Evolutionary conservation across 208 protist species (phyloP).

Genomic region (Hexamita inflata): DNA sequence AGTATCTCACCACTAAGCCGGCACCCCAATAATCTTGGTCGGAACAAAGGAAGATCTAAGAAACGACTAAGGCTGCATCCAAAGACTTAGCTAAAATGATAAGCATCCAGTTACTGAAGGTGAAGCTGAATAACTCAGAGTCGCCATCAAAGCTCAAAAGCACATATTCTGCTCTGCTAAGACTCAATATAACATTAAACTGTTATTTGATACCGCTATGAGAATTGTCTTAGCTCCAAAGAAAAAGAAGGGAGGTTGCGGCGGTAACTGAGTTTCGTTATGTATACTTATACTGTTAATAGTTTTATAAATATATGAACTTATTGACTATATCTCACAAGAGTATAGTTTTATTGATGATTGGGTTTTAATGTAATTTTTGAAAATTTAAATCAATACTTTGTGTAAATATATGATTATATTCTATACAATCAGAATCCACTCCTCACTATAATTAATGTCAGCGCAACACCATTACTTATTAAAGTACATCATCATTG

Average conservation of each 20-base stretch:
- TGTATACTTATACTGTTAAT: no score
- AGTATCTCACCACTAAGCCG: slow-evolving; percentile 32
- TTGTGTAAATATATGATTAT: no score
- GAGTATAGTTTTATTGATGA: no score
- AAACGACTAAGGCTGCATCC: slow-evolving; percentile 35
- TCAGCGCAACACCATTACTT: slow-evolving; percentile 35
- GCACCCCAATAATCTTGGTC: slow-evolving; percentile 49
- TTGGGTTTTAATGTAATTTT: no score
- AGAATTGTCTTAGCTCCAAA: slow-evolving; percentile 34
- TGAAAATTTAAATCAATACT: no score
- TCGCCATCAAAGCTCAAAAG: slow-evolving; percentile 56
- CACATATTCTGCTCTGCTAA: slow-evolving; percentile 72
- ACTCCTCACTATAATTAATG: no score
- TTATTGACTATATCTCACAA: no score
- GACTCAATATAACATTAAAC: slow-evolving; percentile 61
- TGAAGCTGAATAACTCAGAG: slow-evolving; percentile 47
- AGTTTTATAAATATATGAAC: no score
- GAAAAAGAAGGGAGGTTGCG: no score
- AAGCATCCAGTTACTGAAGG: slow-evolving; percentile 42
- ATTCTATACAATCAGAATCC: no score
- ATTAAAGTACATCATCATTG: slow-evolving; percentile 42
- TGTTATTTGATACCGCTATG: slow-evolving; percentile 63
- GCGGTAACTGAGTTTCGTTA: no score
- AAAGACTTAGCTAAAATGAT: slow-evolving; percentile 46
- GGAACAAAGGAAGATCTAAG: slow-evolving; percentile 53